phyloP scores from a whole-genome alignment of 2,329 filamentous ascomycete species.

The Fusarium buharicum region DNA sequence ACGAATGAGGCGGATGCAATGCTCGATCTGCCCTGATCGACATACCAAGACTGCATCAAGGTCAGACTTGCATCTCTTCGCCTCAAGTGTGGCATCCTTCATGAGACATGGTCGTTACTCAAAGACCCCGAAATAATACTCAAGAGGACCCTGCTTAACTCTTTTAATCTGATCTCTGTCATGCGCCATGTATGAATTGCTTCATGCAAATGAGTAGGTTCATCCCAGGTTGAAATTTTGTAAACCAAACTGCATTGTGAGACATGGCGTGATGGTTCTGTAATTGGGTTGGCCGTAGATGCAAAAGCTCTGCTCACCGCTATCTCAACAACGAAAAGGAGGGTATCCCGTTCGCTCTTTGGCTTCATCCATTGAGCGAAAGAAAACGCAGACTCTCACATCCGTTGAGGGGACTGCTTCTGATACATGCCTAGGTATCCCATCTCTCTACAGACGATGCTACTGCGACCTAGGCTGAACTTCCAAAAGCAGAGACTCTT shows the following conservation, averaged over 20 bases:
- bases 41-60: slow-evolving; percentile 26
- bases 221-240: slow-evolving; percentile 4
- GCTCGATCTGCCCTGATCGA: slow-evolving; percentile 31
- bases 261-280: slow-evolving; percentile 24
- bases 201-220: slow-evolving; percentile 16
- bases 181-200: slow-evolving; percentile 19
- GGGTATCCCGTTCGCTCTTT: slow-evolving; percentile 29
- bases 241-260: slow-evolving; percentile 20
- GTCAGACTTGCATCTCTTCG: slow-evolving; percentile 27
- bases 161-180: slow-evolving; percentile 1
- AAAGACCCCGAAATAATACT: slow-evolving; percentile 1
- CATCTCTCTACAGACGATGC: slow-evolving; percentile 6
- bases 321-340: slow-evolving; percentile 30
- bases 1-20: slow-evolving; percentile 26
- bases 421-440: not conserved
- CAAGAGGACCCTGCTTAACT: not conserved
- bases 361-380: slow-evolving; percentile 17
- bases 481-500: slow-evolving; percentile 30
- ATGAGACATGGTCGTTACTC: slow-evolving; percentile 2
- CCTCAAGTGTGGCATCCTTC: slow-evolving; percentile 14
- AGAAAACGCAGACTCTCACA: slow-evolving; percentile 12
- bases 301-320: slow-evolving; percentile 31
- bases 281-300: slow-evolving; percentile 12
- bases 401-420: slow-evolving; percentile 13
- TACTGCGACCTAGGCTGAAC: slow-evolving; percentile 9